phyloP scores from a whole-genome alignment of 148 eudicot genomes.

The Tetragonia tetragonoides region DNA sequence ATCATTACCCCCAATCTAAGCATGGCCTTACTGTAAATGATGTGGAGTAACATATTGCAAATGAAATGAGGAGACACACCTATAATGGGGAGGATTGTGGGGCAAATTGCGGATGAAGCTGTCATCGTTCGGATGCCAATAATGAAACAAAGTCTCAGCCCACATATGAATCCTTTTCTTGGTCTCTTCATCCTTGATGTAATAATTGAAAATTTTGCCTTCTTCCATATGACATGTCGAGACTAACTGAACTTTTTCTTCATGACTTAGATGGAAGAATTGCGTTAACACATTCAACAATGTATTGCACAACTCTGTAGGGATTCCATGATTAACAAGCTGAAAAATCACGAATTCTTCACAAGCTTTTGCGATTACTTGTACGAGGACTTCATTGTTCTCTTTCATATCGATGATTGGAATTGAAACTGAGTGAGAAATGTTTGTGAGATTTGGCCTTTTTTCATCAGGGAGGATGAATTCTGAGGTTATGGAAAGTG shows the following conservation, averaged over 20 bases:
- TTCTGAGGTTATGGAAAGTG: constrained; percentile 23
- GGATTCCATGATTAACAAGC: constrained; percentile 37
- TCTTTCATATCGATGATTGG: constrained; percentile 24
- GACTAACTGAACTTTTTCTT: constrained; percentile 28
- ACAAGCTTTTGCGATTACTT: constrained; percentile 29
- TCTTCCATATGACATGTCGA: constrained; percentile 28
- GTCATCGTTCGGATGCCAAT: constrained; percentile 27
- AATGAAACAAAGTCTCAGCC: constrained; percentile 33
- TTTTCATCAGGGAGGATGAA: constrained; percentile 29
- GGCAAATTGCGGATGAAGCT: constrained; percentile 17
- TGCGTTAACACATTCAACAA: constrained; percentile 28
- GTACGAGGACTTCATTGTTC: background rate
- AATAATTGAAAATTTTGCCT: constrained; percentile 28
- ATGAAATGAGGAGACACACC: constrained; percentile 10
- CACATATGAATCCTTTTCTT: constrained; percentile 22
- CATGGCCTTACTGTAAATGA: too few species aligned
- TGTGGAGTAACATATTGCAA: too few species aligned
- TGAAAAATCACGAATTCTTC: constrained; percentile 37
- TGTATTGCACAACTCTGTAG: constrained; percentile 18
- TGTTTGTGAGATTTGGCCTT: constrained; percentile 20
- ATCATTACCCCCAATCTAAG: too few species aligned
- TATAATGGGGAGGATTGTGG: constrained; percentile 13
- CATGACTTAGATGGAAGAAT: constrained; percentile 30
- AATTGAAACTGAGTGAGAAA: constrained; percentile 2
- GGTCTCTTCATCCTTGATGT: constrained; percentile 21